These are phyloP conservation scores for Colletotrichum lupini DNA, from an alignment of 2,329 filamentous ascomycete genomes.

Conservation along the genomic window DNA sequence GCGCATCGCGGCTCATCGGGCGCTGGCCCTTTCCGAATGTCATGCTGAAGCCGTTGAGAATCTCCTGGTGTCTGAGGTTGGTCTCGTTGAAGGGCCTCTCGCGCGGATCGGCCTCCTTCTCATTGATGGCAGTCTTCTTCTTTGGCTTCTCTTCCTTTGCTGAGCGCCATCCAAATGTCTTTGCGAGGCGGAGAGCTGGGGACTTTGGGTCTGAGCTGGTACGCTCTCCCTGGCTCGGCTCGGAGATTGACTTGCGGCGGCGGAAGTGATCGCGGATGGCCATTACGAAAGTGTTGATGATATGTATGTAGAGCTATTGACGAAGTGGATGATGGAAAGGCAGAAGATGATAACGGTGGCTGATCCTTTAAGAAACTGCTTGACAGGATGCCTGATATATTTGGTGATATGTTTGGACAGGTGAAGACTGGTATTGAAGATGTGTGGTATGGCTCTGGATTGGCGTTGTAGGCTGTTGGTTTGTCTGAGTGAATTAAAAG, in stretches of 20 bases:
- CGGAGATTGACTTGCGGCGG: conserved; percentile 50
- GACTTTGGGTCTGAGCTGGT: conserved; percentile 40
- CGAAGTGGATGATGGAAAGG: not conserved
- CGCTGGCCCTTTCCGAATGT: conserved; percentile 50
- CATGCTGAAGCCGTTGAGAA: conserved; percentile 57
- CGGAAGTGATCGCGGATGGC: conserved; percentile 56
- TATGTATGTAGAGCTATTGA: not conserved
- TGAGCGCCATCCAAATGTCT: conserved; percentile 35
- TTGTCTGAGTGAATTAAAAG: not conserved
- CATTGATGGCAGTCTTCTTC: conserved; percentile 39
- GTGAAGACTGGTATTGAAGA: not conserved
- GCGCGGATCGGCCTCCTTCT: conserved; percentile 49
- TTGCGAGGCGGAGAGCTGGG: conserved; percentile 32
- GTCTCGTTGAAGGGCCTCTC: conserved; percentile 57
- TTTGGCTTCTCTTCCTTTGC: conserved; percentile 45
- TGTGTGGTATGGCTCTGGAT: not conserved
- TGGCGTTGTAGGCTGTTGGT: not conserved
- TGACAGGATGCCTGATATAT: not conserved
- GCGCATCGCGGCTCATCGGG: conserved; percentile 16
- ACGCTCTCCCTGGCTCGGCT: conserved; percentile 46
- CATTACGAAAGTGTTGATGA: conserved; percentile 43
- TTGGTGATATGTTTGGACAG: not conserved
- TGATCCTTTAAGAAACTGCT: not conserved
- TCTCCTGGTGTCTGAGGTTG: conserved; percentile 59
- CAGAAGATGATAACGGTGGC: not conserved